Percentiles rank a stretch among this genome's conserved stretches.
Evolutionary conservation across 1,284 basidiomycete species (phyloP).

Genomic region (Serendipita sp.): DNA sequence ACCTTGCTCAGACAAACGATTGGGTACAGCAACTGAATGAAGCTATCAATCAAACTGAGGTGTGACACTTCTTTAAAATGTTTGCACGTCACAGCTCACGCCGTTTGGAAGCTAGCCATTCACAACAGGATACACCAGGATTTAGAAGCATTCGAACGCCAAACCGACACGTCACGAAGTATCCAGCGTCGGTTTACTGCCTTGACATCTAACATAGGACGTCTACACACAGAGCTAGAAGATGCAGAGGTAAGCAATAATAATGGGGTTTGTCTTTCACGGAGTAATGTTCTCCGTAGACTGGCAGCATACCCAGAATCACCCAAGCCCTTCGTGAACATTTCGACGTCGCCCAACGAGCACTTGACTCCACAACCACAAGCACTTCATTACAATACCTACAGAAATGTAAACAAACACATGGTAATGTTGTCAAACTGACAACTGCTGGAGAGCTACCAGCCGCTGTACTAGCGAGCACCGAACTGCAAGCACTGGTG

Average conservation of each 20-base stretch:
- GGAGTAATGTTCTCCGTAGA: conserved; percentile 26
- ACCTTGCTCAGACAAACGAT: conserved; percentile 41
- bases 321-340: conserved; percentile 38
- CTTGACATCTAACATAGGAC: conserved; percentile 38
- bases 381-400: conserved; percentile 41
- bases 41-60: conserved; percentile 53
- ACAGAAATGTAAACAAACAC: conserved; percentile 32
- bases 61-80: conserved; percentile 19
- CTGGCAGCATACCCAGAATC: conserved; percentile 47
- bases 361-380: conserved; percentile 36
- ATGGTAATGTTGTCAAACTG: conserved; percentile 29
- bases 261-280: conserved; percentile 5
- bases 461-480: conserved; percentile 35
- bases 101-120: conserved; percentile 35
- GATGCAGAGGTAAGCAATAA: conserved; percentile 37
- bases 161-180: conserved; percentile 44
- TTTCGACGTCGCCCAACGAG: conserved; percentile 42
- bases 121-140: conserved; percentile 53
- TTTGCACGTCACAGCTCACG: conserved; percentile 8
- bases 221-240: conserved; percentile 34
- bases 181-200: conserved; percentile 43
- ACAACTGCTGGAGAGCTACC: conserved; percentile 43
- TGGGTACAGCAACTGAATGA: conserved; percentile 60
- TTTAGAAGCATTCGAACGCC: conserved; percentile 45
- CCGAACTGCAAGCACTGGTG: conserved; percentile 31